phyloP scores from a whole-genome alignment of 257 asterid species.

The Leptodermis oblonga region DNA sequence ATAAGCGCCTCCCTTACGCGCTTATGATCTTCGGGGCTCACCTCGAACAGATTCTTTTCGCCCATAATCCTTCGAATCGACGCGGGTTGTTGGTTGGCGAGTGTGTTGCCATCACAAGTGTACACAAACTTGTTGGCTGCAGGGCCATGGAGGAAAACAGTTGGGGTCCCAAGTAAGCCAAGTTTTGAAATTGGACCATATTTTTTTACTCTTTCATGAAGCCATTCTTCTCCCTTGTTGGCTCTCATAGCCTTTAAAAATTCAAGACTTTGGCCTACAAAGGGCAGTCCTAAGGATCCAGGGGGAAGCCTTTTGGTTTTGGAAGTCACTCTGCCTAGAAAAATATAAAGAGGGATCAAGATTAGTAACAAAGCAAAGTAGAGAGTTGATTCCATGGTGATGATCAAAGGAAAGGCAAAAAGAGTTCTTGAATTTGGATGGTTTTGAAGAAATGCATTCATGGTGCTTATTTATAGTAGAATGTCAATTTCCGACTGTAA shows the following conservation, averaged over 20 bases:
- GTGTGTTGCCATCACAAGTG: slow-evolving; percentile 30
- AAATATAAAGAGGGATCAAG: slow-evolving; percentile 29
- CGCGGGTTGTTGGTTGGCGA: slow-evolving; percentile 46
- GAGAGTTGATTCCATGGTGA: slow-evolving; percentile 5
- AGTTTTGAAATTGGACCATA: slow-evolving; percentile 57
- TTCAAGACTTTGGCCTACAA: slow-evolving; percentile 55
- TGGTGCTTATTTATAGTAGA: background rate
- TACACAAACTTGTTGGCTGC: slow-evolving; percentile 62
- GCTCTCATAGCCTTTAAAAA: slow-evolving; percentile 59
- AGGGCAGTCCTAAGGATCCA: slow-evolving; percentile 56
- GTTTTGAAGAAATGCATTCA: background rate
- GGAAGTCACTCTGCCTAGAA: slow-evolving; percentile 16
- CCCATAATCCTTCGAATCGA: slow-evolving; percentile 56
- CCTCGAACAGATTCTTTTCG: slow-evolving; percentile 42
- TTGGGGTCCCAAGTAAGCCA: slow-evolving; percentile 56
- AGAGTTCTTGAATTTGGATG: background rate
- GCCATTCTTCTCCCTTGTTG: slow-evolving; percentile 58
- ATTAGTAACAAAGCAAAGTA: slow-evolving; percentile 20
- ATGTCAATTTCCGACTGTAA: too few relatives aligned
- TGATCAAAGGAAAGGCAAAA: background rate
- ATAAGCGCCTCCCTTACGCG: slow-evolving; percentile 47
- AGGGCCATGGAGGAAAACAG: slow-evolving; percentile 53
- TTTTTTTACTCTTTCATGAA: slow-evolving; percentile 33
- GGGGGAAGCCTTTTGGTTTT: slow-evolving; percentile 40
- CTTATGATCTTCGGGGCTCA: slow-evolving; percentile 47